Evolutionary conservation across 2,329 filamentous ascomycete species (phyloP), one percentile per base, ranked within the genome.

Genomic region (Lachnellula occidentalis): DNA sequence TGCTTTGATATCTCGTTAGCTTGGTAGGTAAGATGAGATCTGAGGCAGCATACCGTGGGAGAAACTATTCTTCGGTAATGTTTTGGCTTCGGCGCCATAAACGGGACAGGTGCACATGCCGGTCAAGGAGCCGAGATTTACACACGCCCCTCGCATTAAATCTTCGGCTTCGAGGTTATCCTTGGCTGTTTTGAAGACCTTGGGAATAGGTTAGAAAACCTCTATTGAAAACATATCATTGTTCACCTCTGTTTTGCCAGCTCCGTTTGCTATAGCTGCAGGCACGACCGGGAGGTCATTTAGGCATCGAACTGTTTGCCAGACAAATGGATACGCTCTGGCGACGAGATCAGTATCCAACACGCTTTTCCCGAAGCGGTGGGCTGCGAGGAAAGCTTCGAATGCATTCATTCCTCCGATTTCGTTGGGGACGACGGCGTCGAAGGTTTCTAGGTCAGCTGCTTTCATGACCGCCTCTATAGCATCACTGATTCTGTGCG

Each of bases 341-440:
- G 64, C 64, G n/a, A 67, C 66, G 37, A 64, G 59, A 56, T 67
- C 66, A 2, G 61, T 66, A 39, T 67, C 66, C 2, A 67, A 51
- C 2, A 57, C 54, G 17, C 58, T 60, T 58, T 64, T 67, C 6
- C 58, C 53, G 19, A 66, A 63, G 21, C 63, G 61, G 24, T 64
- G 57, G 3, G 58, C 65, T 14, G 61, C 61, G 8, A 67, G 57
- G 9, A 68, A 49, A 14, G 64, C 61, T 53, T 68, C 65, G 34
- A 68, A 66, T 1, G 65, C 83, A 58, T 87, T 87, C 4, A 77
- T 78, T 6, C 85, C 84, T n/a, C 85, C 85, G 51, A 87, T 84
- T 62, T 87, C 84, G 11, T 86, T 67, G 1, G 80, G 76, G 57
- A 87, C 80, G 57, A 86, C 78, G 37, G 81, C 79, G 19, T 82